These are phyloP conservation scores for Fusarium xylarioides DNA, from an alignment of 2,329 filamentous ascomycete species.

Conservation along the genomic window DNA sequence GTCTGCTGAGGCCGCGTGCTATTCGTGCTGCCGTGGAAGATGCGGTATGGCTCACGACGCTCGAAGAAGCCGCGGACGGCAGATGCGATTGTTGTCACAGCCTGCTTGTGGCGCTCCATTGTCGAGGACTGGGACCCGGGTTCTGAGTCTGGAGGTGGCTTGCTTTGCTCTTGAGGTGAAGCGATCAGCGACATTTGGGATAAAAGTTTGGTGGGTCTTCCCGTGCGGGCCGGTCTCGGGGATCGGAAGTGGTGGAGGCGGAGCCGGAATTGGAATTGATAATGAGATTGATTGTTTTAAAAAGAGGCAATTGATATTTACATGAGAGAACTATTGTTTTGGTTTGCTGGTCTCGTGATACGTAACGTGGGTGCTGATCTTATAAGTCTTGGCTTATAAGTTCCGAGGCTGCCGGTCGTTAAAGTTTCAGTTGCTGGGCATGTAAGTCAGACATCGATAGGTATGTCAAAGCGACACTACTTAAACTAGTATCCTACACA, in stretches of 20 bases:
- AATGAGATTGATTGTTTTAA: background rate
- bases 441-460: background rate
- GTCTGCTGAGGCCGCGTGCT: slow-evolving; percentile 69
- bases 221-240: slow-evolving; percentile 28
- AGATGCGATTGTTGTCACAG: slow-evolving; percentile 54
- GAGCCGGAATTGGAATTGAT: slow-evolving; percentile 14
- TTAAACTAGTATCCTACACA: background rate
- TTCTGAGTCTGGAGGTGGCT: slow-evolving; percentile 4
- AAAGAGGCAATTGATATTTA: background rate
- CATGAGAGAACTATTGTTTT: background rate
- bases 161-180: slow-evolving; percentile 7
- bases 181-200: slow-evolving; percentile 18
- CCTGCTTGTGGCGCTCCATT: slow-evolving; percentile 57
- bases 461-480: background rate
- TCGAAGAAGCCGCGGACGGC: slow-evolving; percentile 56
- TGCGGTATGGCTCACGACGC: slow-evolving; percentile 67
- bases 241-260: slow-evolving; percentile 29
- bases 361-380: background rate
- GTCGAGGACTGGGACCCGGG: background rate
- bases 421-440: slow-evolving; percentile 8
- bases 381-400: background rate
- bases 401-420: slow-evolving; percentile 18
- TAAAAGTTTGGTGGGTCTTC: slow-evolving; percentile 28
- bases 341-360: too few relatives aligned
- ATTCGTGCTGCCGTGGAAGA: slow-evolving; percentile 81